Evolutionary conservation across 1,284 basidiomycete genomes (phyloP).

Genomic region (Xerocomus nothofagi): DNA sequence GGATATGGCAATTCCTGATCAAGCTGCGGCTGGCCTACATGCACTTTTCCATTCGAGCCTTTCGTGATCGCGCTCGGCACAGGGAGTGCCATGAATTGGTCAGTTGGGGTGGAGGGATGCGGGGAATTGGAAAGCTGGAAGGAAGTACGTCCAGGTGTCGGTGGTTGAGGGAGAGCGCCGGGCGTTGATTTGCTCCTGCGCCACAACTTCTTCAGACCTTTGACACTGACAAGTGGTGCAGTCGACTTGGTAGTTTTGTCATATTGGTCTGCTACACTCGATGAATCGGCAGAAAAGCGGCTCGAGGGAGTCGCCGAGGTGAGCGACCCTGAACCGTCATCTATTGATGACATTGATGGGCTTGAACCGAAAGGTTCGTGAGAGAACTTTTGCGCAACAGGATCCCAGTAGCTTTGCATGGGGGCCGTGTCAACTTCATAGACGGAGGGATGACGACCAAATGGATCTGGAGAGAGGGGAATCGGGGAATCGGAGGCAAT

Average conservation of each 20-base stretch:
- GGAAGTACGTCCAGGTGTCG: constrained; percentile 32
- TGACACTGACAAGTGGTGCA: constrained; percentile 58
- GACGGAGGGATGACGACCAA: constrained; percentile 64
- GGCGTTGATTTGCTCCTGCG: constrained; percentile 63
- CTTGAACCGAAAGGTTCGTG: constrained; percentile 22
- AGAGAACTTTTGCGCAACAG: constrained; percentile 25
- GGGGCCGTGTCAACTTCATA: constrained; percentile 34
- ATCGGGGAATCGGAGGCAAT: constrained; percentile 49
- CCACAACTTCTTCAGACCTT: constrained; percentile 71
- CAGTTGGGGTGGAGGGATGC: constrained; percentile 19
- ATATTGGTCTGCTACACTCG: constrained; percentile 38
- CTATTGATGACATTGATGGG: constrained; percentile 28
- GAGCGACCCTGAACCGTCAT: constrained; percentile 16
- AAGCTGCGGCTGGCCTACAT: constrained; percentile 52
- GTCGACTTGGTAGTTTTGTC: constrained; percentile 21
- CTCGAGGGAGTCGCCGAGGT: constrained; percentile 44
- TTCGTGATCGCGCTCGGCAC: constrained; percentile 10
- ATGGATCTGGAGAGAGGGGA: constrained; percentile 77
- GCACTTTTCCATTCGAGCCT: constrained; percentile 21
- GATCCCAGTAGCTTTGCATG: constrained; percentile 44
- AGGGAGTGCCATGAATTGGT: constrained; percentile 23
- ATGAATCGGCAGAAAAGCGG: constrained; percentile 73
- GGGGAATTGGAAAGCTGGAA: constrained; percentile 21
- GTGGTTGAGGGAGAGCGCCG: constrained; percentile 27
- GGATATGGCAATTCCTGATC: constrained; percentile 70